Conservation (phyloP, 2,329 filamentous ascomycete species). For the Chrysosporium queenslandicum region DNA sequence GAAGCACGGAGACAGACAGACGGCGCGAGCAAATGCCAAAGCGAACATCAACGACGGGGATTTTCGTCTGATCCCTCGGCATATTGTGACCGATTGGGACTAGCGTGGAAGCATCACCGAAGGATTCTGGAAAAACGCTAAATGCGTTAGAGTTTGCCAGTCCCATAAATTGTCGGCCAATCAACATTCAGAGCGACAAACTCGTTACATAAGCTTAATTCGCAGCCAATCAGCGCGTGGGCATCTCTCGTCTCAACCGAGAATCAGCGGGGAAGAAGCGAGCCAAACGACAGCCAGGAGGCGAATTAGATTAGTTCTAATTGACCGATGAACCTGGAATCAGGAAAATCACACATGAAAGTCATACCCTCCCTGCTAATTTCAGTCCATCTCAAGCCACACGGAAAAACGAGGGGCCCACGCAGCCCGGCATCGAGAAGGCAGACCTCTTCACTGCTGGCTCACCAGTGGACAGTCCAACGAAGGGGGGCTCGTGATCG, state of each 20-base stretch:
- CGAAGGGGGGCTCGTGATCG: no score
- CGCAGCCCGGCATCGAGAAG: no score
- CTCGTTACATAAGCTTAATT: neutral
- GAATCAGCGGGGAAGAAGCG: neutral
- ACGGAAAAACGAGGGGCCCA: neutral
- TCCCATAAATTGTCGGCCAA: slow-evolving; percentile 4
- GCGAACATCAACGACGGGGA: no score
- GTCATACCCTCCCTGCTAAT: neutral
- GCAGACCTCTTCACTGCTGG: no score
- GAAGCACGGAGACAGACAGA: no score
- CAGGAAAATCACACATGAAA: neutral
- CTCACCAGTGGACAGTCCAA: neutral
- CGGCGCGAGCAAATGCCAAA: no score
- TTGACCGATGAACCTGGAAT: neutral
- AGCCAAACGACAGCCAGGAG: neutral
- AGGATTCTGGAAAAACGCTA: slow-evolving; percentile 9
- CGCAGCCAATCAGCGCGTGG: neutral
- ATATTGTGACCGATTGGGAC: neutral
- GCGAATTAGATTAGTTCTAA: neutral
- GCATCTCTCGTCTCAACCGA: neutral
- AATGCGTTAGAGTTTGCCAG: neutral
- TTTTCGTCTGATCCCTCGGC: neutral
- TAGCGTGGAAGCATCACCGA: neutral
- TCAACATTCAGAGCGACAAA: neutral
- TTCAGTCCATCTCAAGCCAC: neutral